These are phyloP conservation scores for Paramecium bursaria DNA, from an alignment of 73 alveolate species.

Conservation along the genomic window DNA sequence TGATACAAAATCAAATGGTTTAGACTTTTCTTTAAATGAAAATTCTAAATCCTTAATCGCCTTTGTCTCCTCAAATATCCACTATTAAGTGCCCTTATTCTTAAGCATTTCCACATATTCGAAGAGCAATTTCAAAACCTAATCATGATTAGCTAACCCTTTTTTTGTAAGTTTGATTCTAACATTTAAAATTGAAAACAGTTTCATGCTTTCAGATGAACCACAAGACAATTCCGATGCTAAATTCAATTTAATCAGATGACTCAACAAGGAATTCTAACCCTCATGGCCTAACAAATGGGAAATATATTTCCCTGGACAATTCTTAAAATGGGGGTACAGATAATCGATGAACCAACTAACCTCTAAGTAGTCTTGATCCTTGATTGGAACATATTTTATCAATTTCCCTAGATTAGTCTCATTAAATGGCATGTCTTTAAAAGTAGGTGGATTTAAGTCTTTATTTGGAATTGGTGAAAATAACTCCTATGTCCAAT, in stretches of 20 bases:
- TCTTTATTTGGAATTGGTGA: slow-evolving; percentile 80
- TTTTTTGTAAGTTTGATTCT: slow-evolving; percentile 87
- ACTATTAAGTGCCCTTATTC: slow-evolving; percentile 74
- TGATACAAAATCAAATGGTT: slow-evolving; percentile 34
- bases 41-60: slow-evolving; percentile 72
- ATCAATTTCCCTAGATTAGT: slow-evolving; percentile 82
- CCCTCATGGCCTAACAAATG: slow-evolving; percentile 93
- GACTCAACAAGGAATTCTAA: slow-evolving; percentile 85
- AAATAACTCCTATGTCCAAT: slow-evolving; percentile 76
- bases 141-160: slow-evolving; percentile 85
- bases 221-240: slow-evolving; percentile 79
- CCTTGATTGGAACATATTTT: slow-evolving; percentile 87
- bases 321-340: slow-evolving; percentile 63
- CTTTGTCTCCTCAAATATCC: slow-evolving; percentile 77
- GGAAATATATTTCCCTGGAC: slow-evolving; percentile 75
- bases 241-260: slow-evolving; percentile 86
- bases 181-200: slow-evolving; percentile 72
- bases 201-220: slow-evolving; percentile 71
- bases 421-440: slow-evolving; percentile 78
- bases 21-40: slow-evolving; percentile 75
- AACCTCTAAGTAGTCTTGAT: slow-evolving; percentile 75
- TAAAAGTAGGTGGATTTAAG: slow-evolving; percentile 81
- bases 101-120: slow-evolving; percentile 73
- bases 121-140: slow-evolving; percentile 83
- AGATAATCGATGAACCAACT: slow-evolving; percentile 63